Percentiles rank a stretch among this genome's conserved stretches.
Evolutionary conservation across 306 rosid genomes (phyloP).

Genomic region (Ammopiptanthus mongolicus): DNA sequence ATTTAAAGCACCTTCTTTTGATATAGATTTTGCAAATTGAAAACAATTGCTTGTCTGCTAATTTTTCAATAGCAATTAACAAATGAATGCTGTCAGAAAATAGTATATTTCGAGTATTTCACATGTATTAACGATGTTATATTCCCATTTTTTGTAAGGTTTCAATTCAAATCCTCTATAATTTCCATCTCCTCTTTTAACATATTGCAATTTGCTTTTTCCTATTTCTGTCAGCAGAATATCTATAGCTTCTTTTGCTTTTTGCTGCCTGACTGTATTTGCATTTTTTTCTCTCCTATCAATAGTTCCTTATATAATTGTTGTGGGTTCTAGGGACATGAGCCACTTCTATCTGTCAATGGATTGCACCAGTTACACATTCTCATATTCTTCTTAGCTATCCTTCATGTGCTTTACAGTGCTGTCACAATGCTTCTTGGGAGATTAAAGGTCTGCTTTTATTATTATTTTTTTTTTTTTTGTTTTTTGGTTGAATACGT

Average conservation of each 20-base stretch:
- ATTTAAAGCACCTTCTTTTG: not conserved
- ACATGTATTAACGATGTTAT: not conserved
- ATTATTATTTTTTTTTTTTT: not conserved
- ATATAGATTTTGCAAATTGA: not conserved
- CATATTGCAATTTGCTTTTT: not conserved
- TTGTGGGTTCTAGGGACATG: slow-evolving; percentile 54
- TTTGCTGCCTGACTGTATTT: not conserved
- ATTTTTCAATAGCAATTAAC: not conserved
- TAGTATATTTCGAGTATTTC: not conserved
- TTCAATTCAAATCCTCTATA: not conserved
- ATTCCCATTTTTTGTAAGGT: not conserved
- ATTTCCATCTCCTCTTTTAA: not conserved
- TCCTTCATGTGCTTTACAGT: slow-evolving; percentile 80
- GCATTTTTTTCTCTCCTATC: not conserved
- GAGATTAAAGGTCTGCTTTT: slow-evolving; percentile 68
- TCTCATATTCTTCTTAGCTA: slow-evolving; percentile 90
- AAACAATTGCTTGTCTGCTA: not conserved
- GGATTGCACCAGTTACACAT: slow-evolving; percentile 96
- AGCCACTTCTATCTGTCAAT: slow-evolving; percentile 61
- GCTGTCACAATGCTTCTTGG: slow-evolving; percentile 96
- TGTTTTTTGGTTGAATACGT: not conserved
- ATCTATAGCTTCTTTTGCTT: not conserved
- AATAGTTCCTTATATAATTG: not conserved
- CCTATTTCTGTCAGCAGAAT: not conserved
- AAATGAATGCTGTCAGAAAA: not conserved